Conservation (phyloP, 352 stramenopile genomes). For the Elongisporangium undulatum region DNA sequence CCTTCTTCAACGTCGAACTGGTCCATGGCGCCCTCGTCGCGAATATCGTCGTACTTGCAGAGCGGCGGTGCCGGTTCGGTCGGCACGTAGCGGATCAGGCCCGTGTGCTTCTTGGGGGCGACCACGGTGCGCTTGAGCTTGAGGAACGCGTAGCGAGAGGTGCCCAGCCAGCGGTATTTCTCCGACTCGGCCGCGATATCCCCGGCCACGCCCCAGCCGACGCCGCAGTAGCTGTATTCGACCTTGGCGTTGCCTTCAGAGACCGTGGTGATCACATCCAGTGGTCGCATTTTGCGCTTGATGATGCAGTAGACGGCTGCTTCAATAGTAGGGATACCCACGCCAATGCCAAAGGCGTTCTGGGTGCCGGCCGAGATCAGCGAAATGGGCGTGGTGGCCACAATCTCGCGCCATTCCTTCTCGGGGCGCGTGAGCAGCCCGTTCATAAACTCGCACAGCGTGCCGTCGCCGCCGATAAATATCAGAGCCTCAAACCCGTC, state of each 20-base stretch:
- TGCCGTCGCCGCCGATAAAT: conserved; percentile 76
- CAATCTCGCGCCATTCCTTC: conserved; percentile 79
- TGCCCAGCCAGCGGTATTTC: conserved; percentile 77
- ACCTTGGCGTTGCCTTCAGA: conserved; percentile 48
- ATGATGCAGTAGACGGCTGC: conserved; percentile 77
- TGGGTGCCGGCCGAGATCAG: conserved; percentile 80
- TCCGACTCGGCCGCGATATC: conserved; percentile 79
- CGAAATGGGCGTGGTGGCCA: conserved; percentile 72
- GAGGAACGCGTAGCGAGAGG: conserved; percentile 65
- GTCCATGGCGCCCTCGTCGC: conserved; percentile 64
- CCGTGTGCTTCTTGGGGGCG: conserved; percentile 59
- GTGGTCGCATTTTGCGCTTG: conserved; percentile 76
- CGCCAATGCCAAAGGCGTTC: conserved; percentile 74
- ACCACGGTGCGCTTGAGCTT: conserved; percentile 68
- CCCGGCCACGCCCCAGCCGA: conserved; percentile 69
- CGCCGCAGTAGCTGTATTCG: conserved; percentile 81
- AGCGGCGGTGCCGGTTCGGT: conserved; percentile 60
- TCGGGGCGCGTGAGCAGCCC: conserved; percentile 62
- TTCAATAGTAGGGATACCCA: conserved; percentile 63
- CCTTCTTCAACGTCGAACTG: conserved; percentile 83
- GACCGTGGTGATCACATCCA: conserved; percentile 71
- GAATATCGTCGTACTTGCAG: conserved; percentile 71
- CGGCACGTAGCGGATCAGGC: conserved; percentile 60
- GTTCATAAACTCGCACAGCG: conserved; percentile 83
- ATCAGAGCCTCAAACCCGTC: conserved; percentile 77